Evolutionary conservation across 1,284 basidiomycete genomes (phyloP).

Genomic region (Athelia psychrophila): DNA sequence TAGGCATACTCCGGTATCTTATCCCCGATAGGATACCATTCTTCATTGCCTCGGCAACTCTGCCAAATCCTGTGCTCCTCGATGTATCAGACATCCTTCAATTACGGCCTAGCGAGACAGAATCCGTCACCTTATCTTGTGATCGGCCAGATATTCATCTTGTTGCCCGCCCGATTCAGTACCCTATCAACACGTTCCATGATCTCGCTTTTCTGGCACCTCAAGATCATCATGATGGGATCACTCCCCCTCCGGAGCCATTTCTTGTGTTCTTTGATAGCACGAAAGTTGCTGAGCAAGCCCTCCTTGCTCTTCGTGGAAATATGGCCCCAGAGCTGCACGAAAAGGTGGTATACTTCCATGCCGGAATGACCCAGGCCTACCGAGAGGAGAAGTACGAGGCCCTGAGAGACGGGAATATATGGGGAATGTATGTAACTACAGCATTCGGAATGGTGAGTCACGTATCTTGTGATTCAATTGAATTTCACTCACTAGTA

Average conservation of each 20-base stretch:
- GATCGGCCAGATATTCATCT: slow-evolving; percentile 28
- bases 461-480: not conserved
- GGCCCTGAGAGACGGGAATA: slow-evolving; percentile 9
- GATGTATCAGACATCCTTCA: slow-evolving; percentile 10
- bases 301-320: slow-evolving; percentile 10
- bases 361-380: slow-evolving; percentile 18
- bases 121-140: slow-evolving; percentile 12
- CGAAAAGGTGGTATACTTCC: slow-evolving; percentile 20
- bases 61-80: slow-evolving; percentile 1
- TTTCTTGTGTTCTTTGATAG: slow-evolving; percentile 26
- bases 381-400: slow-evolving; percentile 14
- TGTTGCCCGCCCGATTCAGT: slow-evolving; percentile 19
- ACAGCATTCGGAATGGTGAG: slow-evolving; percentile 18
- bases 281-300: slow-evolving; percentile 13
- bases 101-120: not conserved
- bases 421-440: slow-evolving; percentile 10
- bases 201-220: slow-evolving; percentile 28
- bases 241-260: slow-evolving; percentile 7
- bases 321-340: slow-evolving; percentile 10
- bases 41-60: slow-evolving; percentile 8
- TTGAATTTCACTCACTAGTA: not conserved
- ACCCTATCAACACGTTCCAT: slow-evolving; percentile 12
- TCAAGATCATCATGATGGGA: slow-evolving; percentile 1
- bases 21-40: slow-evolving; percentile 6
- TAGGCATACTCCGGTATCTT: slow-evolving; percentile 6